A percentile compares a stretch with the other conserved stretches of the same genome.
Conservation (phyloP, 1,284 basidiomycete genomes). For the Trichosporon sp. region DNA sequence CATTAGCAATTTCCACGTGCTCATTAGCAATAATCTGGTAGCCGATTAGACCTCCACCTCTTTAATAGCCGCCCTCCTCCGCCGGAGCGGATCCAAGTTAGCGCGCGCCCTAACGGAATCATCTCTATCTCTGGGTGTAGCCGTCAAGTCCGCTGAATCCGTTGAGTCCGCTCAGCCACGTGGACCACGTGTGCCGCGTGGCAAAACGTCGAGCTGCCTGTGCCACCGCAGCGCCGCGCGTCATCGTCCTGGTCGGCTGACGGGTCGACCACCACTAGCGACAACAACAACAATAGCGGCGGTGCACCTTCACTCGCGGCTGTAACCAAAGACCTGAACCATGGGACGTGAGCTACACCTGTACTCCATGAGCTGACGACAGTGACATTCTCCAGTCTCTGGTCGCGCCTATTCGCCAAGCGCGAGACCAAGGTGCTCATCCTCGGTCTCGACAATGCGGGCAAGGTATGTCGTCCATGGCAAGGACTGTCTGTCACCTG, state of each 20-base stretch:
- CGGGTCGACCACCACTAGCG: not conserved
- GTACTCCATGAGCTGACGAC: not conserved
- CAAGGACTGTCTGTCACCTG: too few species aligned
- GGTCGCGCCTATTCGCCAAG: conserved; percentile 50
- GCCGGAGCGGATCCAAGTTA: not conserved
- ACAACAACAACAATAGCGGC: not conserved
- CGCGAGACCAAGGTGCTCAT: conserved; percentile 52
- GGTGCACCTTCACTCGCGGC: not conserved
- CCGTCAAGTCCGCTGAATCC: too few species aligned
- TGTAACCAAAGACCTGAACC: not conserved
- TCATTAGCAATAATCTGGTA: not conserved
- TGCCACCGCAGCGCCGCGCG: not conserved
- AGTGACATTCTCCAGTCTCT: conserved; percentile 48
- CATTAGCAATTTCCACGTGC: not conserved
- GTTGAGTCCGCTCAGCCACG: not conserved
- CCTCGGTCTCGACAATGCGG: conserved; percentile 51
- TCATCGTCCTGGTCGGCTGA: not conserved
- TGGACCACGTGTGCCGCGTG: too few species aligned
- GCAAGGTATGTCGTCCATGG: conserved; percentile 39
- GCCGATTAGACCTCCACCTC: not conserved
- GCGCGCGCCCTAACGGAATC: not conserved
- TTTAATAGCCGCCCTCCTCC: not conserved
- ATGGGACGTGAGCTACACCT: conserved; percentile 28
- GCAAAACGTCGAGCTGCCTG: too few species aligned
- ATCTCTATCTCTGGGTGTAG: not conserved